These are phyloP conservation scores for Saccharum spontaneum DNA, from an alignment of 176 grass and related monocot species.

Conservation along the genomic window DNA sequence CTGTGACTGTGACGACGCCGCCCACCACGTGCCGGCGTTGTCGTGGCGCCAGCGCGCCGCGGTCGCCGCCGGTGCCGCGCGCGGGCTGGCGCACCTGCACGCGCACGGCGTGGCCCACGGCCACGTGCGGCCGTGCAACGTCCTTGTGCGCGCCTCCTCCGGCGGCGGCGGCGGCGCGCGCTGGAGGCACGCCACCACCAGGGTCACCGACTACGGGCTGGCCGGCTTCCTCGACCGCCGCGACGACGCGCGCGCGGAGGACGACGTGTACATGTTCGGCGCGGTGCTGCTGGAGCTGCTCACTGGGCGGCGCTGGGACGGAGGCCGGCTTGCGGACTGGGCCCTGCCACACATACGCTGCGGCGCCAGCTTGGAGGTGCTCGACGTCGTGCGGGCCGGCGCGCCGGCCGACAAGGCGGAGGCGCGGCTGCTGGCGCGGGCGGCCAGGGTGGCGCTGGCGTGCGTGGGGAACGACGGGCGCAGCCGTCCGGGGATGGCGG, in stretches of 20 bases:
- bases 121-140: conserved; percentile 49
- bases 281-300: conserved; percentile 67
- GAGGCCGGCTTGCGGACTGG: conserved; percentile 50
- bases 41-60: conserved; percentile 47
- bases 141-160: conserved; percentile 34
- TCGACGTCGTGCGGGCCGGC: conserved; percentile 42
- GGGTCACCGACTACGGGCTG: conserved; percentile 66
- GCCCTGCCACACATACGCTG: conserved; percentile 52
- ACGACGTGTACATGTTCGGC: conserved; percentile 78
- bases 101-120: conserved; percentile 47
- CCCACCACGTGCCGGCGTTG: background rate
- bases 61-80: conserved; percentile 51
- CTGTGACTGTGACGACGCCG: background rate
- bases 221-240: conserved; percentile 25
- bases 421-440: conserved; percentile 38
- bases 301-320: conserved; percentile 52
- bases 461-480: conserved; percentile 62
- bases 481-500: conserved; percentile 47
- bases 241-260: conserved; percentile 40
- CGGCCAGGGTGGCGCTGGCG: conserved; percentile 61
- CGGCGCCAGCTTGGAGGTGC: conserved; percentile 12
- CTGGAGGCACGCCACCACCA: background rate
- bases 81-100: conserved; percentile 70
- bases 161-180: background rate
- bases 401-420: conserved; percentile 45